Evolutionary conservation across 257 asterid species (phyloP), one percentile per base, ranked within the genome.

Genomic region (Gentiana dahurica): DNA sequence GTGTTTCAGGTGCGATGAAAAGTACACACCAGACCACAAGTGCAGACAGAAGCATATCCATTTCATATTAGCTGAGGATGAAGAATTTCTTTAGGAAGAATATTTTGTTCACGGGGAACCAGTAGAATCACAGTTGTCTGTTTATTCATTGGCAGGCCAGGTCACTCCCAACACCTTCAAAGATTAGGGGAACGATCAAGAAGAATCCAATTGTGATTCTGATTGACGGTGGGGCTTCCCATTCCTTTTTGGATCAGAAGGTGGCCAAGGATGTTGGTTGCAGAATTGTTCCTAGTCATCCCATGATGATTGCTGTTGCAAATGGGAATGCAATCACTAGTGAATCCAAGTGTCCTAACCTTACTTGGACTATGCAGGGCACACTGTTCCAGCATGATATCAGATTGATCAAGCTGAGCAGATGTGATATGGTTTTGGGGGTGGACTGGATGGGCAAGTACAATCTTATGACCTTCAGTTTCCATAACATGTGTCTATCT

Each of bases 361-460:
- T 58, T 2, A 2, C 6, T 2, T 37, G 65, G 65, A 51, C 4
- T 1, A 36, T 60, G 10, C 65, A 60, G 10, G 36, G 33, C 3
- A 15, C 36, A 2, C 1, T 2, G 13, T 58, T 58, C 4, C 5
- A 2, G 9, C 24, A n/a, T 8, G 8, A 58, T 9, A 4, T 36
- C 9, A 49, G 37, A 3, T 2, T 60, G 10, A 3, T 60, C 5
- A 9, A 12, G 4, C 15, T 60, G 5, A 57, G 49, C 1, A 32
- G 41, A 4, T 48, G 57, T 49, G 57, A 60, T 32, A 12, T 60
- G 48, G 57, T 60, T 7, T 15, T 60, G 8, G 57, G 57, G 1
- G 51, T 60, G 39, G 50, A 60, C 45, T 60, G 65, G 64, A 6
- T 60, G 51, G 12, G 12, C 8, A 48, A 4, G 12, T 48, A 48